Base-by-base conservation (phyloP, 305 asterid species). In the Stenogyne calaminthoides region DNA sequence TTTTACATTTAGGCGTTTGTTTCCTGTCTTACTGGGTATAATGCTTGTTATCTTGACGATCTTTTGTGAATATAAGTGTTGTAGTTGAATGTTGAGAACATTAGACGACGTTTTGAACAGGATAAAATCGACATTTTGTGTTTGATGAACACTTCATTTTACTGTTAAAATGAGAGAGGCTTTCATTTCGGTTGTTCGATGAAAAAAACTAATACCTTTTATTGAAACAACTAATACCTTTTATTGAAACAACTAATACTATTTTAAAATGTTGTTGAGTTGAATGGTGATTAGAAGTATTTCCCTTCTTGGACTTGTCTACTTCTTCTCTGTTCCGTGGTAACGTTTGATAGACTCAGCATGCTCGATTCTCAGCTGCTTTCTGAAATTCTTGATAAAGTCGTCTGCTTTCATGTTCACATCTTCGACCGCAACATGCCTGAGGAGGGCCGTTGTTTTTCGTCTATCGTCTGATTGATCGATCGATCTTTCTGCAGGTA, bases 361-460 rank as follows among this genome's bases (percentile, higher is more conserved):
- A 3, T 86, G 76, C 66, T 87, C 84, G 40, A 81, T 18, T 62
- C 65, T 79, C 11, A 85, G 86, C 75, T 83, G 83, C 49, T 85
- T 83, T 70, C 74, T 79, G 81, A 85, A 79, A 14, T 77, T 79
- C 27, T 70, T 78, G 78, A 86, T 86, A 46, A 83, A 81, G 32
- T 80, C 82, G 51, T 83, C 82, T 5, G 90, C 88, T 69, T 64
- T 25, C 36, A 60, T 64, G 70, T 83, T 56, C 29, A 77, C 82
- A 42, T 83, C 85, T 60, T 80, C 80, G 8, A 22, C 54, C 1
- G 37, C 68, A 57, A 75, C 36, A 29, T 59, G 39, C 29, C 66
- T 70, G 36, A 1, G 59, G 36, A 0, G 59, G 7, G 3, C 70
- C 72, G 57, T 60, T 55, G 56, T 64, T 52, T 40, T 64, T 65